Evolutionary conservation across 371 early-diverging fungal genomes (phyloP).

Genomic region (Syncephalastrum racemosum): DNA sequence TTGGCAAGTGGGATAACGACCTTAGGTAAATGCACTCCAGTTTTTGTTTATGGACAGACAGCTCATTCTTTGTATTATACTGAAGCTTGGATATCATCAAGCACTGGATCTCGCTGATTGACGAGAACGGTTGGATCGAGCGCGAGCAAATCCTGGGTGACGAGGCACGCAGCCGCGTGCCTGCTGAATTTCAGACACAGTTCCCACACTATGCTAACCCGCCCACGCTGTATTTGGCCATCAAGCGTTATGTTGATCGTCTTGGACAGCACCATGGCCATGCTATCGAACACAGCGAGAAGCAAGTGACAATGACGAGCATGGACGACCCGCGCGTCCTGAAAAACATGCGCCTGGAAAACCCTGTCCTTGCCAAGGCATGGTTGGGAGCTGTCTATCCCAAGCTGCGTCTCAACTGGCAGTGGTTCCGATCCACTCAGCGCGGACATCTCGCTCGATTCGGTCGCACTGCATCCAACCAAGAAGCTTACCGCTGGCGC

Average conservation of each 20-base stretch:
- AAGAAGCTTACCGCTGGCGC: slow-evolving; percentile 89
- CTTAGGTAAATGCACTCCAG: slow-evolving; percentile 42
- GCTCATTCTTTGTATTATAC: not conserved
- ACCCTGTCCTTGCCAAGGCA: slow-evolving; percentile 45
- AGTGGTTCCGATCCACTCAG: slow-evolving; percentile 85
- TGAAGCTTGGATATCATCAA: slow-evolving; percentile 73
- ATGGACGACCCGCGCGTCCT: slow-evolving; percentile 40
- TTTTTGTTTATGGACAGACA: too few species aligned
- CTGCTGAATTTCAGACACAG: slow-evolving; percentile 90
- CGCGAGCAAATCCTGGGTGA: slow-evolving; percentile 94
- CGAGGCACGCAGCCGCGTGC: slow-evolving; percentile 91
- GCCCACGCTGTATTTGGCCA: slow-evolving; percentile 80
- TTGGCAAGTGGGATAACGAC: slow-evolving; percentile 89
- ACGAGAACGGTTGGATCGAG: slow-evolving; percentile 90
- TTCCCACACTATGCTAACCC: slow-evolving; percentile 94
- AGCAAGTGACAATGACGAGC: slow-evolving; percentile 4
- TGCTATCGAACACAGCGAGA: slow-evolving; percentile 5
- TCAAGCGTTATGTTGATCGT: slow-evolving; percentile 61
- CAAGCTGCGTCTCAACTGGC: slow-evolving; percentile 68
- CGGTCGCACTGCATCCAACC: slow-evolving; percentile 45
- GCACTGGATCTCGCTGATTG: slow-evolving; percentile 82
- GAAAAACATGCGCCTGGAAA: slow-evolving; percentile 47
- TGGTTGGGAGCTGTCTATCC: slow-evolving; percentile 69
- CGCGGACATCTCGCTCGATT: slow-evolving; percentile 65
- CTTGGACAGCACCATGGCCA: slow-evolving; percentile 20